These are phyloP conservation scores for Gossypium gossypioides DNA, from an alignment of 441 rosid genomes.

Conservation along the genomic window DNA sequence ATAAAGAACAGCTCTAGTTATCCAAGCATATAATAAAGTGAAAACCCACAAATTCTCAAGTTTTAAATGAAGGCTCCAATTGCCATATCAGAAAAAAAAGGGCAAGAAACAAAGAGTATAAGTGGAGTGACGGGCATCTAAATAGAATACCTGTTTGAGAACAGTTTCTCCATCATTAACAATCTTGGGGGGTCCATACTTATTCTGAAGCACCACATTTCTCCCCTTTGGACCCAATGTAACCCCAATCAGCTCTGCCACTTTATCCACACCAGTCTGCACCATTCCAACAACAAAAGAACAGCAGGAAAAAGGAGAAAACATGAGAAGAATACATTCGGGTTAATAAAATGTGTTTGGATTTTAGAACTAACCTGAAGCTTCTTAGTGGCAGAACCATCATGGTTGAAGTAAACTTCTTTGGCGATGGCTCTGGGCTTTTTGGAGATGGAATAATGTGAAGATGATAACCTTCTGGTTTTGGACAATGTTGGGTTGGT, in stretches of 20 bases:
- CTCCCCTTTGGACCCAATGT: slow-evolving; percentile 91
- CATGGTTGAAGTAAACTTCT: slow-evolving; percentile 70
- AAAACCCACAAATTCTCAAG: neutral
- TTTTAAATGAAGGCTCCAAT: neutral
- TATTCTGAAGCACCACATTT: slow-evolving; percentile 78
- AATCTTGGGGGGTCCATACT: slow-evolving; percentile 85
- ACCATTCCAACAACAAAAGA: slow-evolving; percentile 7
- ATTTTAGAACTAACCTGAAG: slow-evolving; percentile 45
- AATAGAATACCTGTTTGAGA: slow-evolving; percentile 53
- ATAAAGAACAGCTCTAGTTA: neutral
- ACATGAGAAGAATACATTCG: neutral
- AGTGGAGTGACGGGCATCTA: neutral
- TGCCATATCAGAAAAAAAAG: neutral
- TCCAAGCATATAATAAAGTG: neutral
- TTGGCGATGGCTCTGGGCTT: slow-evolving; percentile 54
- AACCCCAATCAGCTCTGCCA: slow-evolving; percentile 72
- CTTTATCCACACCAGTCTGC: slow-evolving; percentile 73
- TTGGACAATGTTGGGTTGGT: slow-evolving; percentile 17
- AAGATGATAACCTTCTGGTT: slow-evolving; percentile 22
- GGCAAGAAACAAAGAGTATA: neutral
- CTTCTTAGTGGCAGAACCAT: slow-evolving; percentile 69
- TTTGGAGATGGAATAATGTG: slow-evolving; percentile 14
- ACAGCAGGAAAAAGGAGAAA: neutral
- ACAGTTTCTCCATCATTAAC: slow-evolving; percentile 91
- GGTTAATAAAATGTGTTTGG: neutral